A percentile compares a stretch with the other conserved stretches of the same genome.
Conservation (phyloP, 768 basidiomycete genomes). For the Lentinus tigrinus region DNA sequence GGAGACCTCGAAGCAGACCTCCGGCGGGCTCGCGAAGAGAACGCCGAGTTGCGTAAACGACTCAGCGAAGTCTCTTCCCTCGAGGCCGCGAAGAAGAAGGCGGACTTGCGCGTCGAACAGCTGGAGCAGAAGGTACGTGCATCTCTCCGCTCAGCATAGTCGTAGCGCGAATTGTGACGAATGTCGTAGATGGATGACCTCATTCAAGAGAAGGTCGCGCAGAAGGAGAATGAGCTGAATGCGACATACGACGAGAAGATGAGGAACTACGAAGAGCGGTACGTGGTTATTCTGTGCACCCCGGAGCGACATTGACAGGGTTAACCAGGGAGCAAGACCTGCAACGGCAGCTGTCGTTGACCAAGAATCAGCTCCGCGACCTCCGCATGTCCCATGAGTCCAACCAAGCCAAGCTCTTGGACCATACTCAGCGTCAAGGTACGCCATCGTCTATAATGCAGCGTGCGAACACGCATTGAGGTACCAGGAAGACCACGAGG, state of each 20-base stretch:
- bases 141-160: not conserved
- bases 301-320: not conserved
- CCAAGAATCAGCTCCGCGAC: constrained; percentile 86
- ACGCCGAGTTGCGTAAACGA: constrained; percentile 71
- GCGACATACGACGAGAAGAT: constrained; percentile 96
- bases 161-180: not conserved
- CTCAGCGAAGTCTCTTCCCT: constrained; percentile 60
- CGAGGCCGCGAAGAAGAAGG: constrained; percentile 74
- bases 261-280: constrained; percentile 96
- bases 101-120: constrained; percentile 69
- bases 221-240: constrained; percentile 95
- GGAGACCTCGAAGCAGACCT: constrained; percentile 74
- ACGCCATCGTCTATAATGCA: not conserved
- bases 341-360: constrained; percentile 85
- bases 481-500: constrained; percentile 76
- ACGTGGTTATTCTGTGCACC: constrained; percentile 20
- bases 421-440: constrained; percentile 92
- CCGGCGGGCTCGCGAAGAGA: constrained; percentile 74
- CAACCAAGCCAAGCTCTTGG: constrained; percentile 88
- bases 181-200: constrained; percentile 83
- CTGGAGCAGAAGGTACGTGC: constrained; percentile 75
- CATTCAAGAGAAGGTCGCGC: constrained; percentile 83
- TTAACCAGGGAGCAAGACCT: constrained; percentile 83
- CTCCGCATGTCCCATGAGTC: constrained; percentile 89
- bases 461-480: not conserved